phyloP scores from a whole-genome alignment of 148 eudicot species.

The Arctostaphylos glauca region DNA sequence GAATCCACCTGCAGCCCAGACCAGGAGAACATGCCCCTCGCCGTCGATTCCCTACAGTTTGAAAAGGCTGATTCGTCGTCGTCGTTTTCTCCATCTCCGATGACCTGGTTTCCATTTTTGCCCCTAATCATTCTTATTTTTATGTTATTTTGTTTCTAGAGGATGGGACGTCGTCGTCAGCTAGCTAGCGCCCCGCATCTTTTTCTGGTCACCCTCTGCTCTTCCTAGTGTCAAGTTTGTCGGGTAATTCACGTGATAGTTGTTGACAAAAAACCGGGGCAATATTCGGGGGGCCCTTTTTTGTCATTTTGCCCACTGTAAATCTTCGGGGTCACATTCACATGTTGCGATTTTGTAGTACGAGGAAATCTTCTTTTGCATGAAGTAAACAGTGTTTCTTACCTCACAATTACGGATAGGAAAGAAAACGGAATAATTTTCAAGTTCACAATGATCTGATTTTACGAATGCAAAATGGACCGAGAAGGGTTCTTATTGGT shows the following conservation, averaged over 20 bases:
- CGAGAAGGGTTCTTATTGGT: too few species aligned
- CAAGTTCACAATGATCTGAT: too few species aligned
- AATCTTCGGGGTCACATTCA: conserved; percentile 2
- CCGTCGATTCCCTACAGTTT: conserved; percentile 91
- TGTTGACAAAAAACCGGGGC: conserved; percentile 1
- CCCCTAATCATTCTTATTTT: conserved; percentile 9
- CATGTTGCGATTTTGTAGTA: neutral
- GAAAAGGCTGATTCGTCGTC: conserved; percentile 33
- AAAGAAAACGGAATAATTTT: too few species aligned
- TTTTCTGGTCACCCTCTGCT: neutral
- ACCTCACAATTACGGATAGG: too few species aligned
- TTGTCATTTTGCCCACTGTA: conserved; percentile 22
- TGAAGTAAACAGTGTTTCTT: too few species aligned
- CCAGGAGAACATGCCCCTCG: conserved; percentile 98
- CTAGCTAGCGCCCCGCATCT: neutral
- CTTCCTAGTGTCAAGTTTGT: neutral
- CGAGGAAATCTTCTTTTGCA: neutral
- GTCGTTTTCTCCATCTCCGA: neutral
- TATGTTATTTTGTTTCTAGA: neutral
- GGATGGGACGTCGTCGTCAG: neutral
- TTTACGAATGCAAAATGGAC: too few species aligned
- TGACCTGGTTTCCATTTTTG: conserved; percentile 5
- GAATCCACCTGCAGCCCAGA: conserved; percentile 79
- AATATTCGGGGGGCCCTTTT: neutral
- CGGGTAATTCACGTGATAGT: conserved; percentile 16